Evolutionary conservation across 306 rosid genomes (phyloP).

Genomic region (Sesbania bispinosa): DNA sequence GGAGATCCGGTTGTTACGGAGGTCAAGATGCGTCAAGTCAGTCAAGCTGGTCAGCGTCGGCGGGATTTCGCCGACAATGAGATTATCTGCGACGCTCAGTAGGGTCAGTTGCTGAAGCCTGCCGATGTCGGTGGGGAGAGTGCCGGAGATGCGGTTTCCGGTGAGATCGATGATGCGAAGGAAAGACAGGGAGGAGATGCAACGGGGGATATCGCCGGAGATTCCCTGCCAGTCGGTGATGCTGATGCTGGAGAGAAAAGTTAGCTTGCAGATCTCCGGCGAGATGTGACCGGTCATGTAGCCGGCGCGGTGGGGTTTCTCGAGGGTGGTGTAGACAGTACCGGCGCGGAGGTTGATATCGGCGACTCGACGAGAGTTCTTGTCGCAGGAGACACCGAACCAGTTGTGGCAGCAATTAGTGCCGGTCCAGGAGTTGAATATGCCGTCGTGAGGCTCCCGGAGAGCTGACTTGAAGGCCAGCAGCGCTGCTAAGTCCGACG

Average conservation of each 20-base stretch:
- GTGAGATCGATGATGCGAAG: conserved; percentile 82
- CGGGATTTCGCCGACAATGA: conserved; percentile 63
- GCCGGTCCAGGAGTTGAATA: conserved; percentile 82
- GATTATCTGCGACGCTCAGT: conserved; percentile 77
- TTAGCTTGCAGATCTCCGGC: conserved; percentile 56
- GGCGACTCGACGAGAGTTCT: conserved; percentile 45
- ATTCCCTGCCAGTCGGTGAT: conserved; percentile 95
- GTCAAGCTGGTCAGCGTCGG: conserved; percentile 45
- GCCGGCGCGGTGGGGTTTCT: conserved; percentile 49
- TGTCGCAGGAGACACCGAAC: conserved; percentile 80
- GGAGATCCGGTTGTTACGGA: conserved; percentile 68
- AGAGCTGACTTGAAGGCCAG: conserved; percentile 58
- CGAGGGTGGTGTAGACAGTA: conserved; percentile 54
- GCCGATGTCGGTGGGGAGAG: conserved; percentile 60
- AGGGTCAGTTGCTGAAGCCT: conserved; percentile 62
- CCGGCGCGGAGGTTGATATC: conserved; percentile 81
- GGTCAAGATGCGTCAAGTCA: conserved; percentile 74
- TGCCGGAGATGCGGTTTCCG: conserved; percentile 69
- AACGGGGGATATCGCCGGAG: conserved; percentile 80
- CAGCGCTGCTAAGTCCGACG: conserved; percentile 62
- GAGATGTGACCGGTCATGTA: conserved; percentile 72
- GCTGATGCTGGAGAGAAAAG: conserved; percentile 57
- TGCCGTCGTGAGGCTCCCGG: conserved; percentile 43
- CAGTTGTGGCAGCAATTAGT: conserved; percentile 66
- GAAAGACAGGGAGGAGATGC: conserved; percentile 61